Base-by-base conservation (phyloP, 1,284 basidiomycete genomes). In the Rhodotorula sp. region DNA sequence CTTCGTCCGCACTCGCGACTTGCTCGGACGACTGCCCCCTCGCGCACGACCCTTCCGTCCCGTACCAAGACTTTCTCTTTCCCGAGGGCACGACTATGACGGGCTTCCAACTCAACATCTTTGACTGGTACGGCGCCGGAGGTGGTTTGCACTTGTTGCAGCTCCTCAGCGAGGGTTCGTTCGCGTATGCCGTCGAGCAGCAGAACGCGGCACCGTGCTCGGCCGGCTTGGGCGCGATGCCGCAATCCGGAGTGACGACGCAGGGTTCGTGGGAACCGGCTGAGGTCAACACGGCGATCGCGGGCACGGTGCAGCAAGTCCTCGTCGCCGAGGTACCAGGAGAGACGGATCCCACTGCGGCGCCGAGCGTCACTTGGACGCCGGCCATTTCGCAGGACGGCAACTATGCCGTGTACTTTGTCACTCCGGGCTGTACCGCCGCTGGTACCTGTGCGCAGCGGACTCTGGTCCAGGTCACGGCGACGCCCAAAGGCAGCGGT, bases 41-140 rank as follows among this genome's bases (percentile, higher is more conserved):
- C 21, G 76, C 77, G 3, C 79, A 82, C 75, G 75, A 81, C 78
- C 80, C 89, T 1, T 85, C 87, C 15, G 81, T 97, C 66, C 85
- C 87, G 5, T 95, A 93, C 80, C 92, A 95, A 80, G 93, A 95
- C 80, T 95, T 93, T 81, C 82, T 94, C 61, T 93, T 95, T 78
- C 82, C 81, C 38, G 80, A 79, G 26, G 81, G 87, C n/a, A 80
- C 86, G 52, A 81, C 84, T 34, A 85, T 94, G 74, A 93, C 90
- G 7, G 93, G 93, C 66, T 86, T 93, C 74, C 89, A 93, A 80
- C 85, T 99, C 78, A 89, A 88, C 67, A 83, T 97, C 31, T 87
- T 89, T 14, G 83, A 85, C 59, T 95, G 90, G 86, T 86, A 85
- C 62, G 95, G 95, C 38, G 82, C 84, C 16, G 87, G 88, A 8